Base-by-base conservation (phyloP, 1,284 basidiomycete species). In the Rhodotorula sp. region DNA sequence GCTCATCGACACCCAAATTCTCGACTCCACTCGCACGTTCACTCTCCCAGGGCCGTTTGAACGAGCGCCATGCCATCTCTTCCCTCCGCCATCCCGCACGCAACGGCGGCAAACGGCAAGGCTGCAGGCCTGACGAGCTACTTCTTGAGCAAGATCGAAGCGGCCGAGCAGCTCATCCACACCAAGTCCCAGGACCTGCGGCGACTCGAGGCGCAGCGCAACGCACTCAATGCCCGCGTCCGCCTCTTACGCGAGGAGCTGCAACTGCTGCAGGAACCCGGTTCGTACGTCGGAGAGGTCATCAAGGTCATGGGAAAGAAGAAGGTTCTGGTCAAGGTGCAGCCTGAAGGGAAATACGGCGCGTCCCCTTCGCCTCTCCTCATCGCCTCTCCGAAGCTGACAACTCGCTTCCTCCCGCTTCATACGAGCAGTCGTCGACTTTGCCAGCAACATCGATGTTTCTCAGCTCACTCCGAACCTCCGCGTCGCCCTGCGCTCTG, bases 271-370 rank as follows among this genome's bases (percentile, higher is more conserved):
- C 94, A 97, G 77, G 95, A 99, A 79, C 94, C 96, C 0, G 95
- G 94, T 47, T 93, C 90, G 78, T 98, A 98, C 82, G 95, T 99
- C 36, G 95, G 95, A 32, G 96, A 98, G 82, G 89, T 99, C 4
- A 90, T 98, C 77, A 99, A 97, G 82, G 91, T 97, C 27, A 98
- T 98, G 95, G 92, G 94, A 70, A 98, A 98, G 89, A 98, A 90
- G 81, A 97, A 97, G 82, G 94, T 98, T 8, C 84, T 99, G 54
- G 95, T 99, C 76, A 99, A 99, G 82, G 93, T 99, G 13, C 95
- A 98, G 80, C 95, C 95, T 0, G 95, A 98, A 83, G 94, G 94
- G 70, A 97, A 98, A 86, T 98, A 97, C 83, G 93, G 92, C 94
- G 73, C 77, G 83, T 78, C 46, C 1, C 13, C 46, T 32, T 48